Base-by-base conservation (phyloP, 306 rosid genomes). In the Begonia loranthoides region DNA sequence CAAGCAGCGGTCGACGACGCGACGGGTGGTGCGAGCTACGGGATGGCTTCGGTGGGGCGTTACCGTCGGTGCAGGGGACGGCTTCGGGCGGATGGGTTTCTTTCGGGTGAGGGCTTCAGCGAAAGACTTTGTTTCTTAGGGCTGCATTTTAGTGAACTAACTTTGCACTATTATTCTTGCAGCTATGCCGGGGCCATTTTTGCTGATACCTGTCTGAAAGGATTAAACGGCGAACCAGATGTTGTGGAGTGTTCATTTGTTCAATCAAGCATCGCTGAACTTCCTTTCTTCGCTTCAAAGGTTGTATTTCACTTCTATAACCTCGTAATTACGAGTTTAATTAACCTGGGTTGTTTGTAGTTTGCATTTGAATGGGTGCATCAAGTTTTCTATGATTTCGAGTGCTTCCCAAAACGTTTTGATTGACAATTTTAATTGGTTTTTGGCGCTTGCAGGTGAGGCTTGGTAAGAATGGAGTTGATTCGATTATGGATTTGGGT, bases 281-380 rank as follows among this genome's bases (percentile, higher is more conserved):
- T 90, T 55, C 95, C 97, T 53, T 90, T 86, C 99, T 90, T 90
- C 65, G 94, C 99, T 58, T 90, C 99, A 16, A 82, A 90, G 99
- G 99, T 90, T 51, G 53, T 3, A 5, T 28, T 3, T 7, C 36
- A 28, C 36, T 28, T 28, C 36, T 28, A 28, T 4, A 28, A 28
- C 6, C 9, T 7, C 9, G 36, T 1, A 28, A 28, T 28, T 5
- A 28, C 9, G 36, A 28, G 36, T 19, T 2, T 19, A 19, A 19
- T 19, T 2, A 19, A 19, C 22, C 95, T n/a, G 95, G 85, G 19
- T 90, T 90, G 52, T 94, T 94, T 54, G n/a, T n/a, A n/a, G n/a
- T n/a, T n/a, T n/a, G n/a, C n/a, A 85, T 86, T 95, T 90, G 86
- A 66, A 28, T 5, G 36, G 0, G 36, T 28, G 36, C 36, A 28